Conservation (phyloP, 345 rosid genomes). For the Eucalyptus marginata region DNA sequence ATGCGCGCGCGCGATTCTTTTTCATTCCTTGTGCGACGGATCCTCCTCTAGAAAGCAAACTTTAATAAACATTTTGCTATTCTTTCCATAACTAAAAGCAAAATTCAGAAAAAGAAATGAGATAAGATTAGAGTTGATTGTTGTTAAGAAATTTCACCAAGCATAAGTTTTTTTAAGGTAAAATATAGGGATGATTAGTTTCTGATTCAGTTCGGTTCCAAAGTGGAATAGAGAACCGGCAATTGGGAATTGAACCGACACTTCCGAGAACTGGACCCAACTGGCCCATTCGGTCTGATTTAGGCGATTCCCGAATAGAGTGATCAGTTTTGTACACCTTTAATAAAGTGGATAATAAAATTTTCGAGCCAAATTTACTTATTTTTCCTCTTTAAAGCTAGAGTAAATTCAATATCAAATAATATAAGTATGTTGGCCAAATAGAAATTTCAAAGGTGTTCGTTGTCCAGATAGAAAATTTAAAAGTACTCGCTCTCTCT, state of each 20-base stretch:
- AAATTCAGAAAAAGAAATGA: background rate
- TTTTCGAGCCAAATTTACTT: background rate
- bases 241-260: rapidly evolving
- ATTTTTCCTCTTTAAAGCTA: background rate
- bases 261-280: no score
- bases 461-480: background rate
- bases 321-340: no score
- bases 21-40: background rate
- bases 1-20: background rate
- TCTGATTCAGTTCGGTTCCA: rapidly evolving
- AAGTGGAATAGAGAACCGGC: rapidly evolving
- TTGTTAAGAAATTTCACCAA: background rate
- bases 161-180: background rate
- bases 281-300: rapidly evolving
- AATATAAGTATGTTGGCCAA: background rate
- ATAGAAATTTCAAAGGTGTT: background rate
- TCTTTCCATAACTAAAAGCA: background rate
- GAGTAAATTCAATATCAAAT: background rate
- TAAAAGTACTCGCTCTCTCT: background rate
- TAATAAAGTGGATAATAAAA: background rate
- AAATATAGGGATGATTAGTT: no score
- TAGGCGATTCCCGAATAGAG: rapidly evolving
- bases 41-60: background rate
- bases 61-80: background rate
- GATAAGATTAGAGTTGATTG: background rate